Base-by-base conservation (phyloP, 106 monocot genomes). In the Gastrodia elata region DNA sequence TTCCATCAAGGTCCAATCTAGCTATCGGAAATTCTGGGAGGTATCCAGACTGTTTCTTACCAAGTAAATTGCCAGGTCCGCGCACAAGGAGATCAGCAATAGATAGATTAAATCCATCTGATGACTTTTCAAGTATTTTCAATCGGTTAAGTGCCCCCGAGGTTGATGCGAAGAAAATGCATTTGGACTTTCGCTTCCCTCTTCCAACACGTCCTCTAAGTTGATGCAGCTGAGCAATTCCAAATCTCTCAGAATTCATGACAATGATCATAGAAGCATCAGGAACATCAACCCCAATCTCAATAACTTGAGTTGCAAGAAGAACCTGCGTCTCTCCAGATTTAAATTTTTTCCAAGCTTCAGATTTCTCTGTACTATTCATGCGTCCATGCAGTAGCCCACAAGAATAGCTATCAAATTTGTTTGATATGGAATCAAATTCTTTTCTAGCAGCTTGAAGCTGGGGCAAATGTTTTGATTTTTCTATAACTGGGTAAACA, bases 251-350 rank as follows among this genome's bases (percentile, higher is more conserved):
- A 24, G 97, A 93, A 77, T 98, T 98, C 90, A 98, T 86, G 49
- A 98, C 98, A 80, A 98, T 87, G 93, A 98, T 98, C 93, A 98
- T 91, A 6, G 93, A 93, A 58, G 98, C 98, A 87, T 93, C 93
- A 24, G 91, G 91, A 84, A 98, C 82, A 79, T 98, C 98, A 56
- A 98, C 91, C 8, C 98, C 98, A 56, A 98, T 91, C 84, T 93
- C 98, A 77, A 98, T 89, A 30, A 91, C 91, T 79, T 93, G 98
- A 11, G 98, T 98, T 65, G 98, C 82, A 33, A 93, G 85, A 10
- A 98, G 78, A 65, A 98, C 86, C 10, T 32, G 85, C 41, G 87
- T 88, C 72, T 87, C 80, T n/a, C 93, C 98, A 39, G 81, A 83
- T 90, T 88, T 86, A 74, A 93, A 98, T 68, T 80, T 75, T 70